Evolutionary conservation across 768 basidiomycete genomes (phyloP).

Genomic region (Boletus subcaerulescens): DNA sequence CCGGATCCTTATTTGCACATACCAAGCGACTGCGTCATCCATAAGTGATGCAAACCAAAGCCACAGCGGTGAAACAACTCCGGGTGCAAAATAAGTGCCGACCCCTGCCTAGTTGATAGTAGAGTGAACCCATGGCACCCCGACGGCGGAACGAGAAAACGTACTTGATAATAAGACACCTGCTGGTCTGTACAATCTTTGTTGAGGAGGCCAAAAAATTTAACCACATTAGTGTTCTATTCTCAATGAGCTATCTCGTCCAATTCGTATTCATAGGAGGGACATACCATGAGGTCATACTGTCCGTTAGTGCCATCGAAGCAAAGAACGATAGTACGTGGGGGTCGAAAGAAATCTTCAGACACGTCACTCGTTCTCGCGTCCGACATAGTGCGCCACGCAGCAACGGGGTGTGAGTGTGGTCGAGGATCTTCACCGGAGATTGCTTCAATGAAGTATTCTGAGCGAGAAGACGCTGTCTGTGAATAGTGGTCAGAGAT

Average conservation of each 20-base stretch:
- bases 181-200: slow-evolving; percentile 54
- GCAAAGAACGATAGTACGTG: slow-evolving; percentile 57
- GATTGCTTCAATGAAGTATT: not conserved
- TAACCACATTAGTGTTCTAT: slow-evolving; percentile 68
- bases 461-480: not conserved
- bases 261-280: not conserved
- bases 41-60: slow-evolving; percentile 56
- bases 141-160: slow-evolving; percentile 1
- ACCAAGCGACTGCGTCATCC: slow-evolving; percentile 76
- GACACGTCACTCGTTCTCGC: not conserved
- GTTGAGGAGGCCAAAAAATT: slow-evolving; percentile 64
- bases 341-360: slow-evolving; percentile 1
- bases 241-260: not conserved
- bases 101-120: slow-evolving; percentile 40
- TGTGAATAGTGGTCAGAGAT: not conserved
- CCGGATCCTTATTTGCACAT: slow-evolving; percentile 10
- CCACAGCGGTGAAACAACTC: slow-evolving; percentile 62
- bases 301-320: slow-evolving; percentile 67
- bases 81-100: slow-evolving; percentile 54
- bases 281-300: slow-evolving; percentile 46
- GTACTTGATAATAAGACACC: slow-evolving; percentile 70
- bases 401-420: not conserved
- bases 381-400: slow-evolving; percentile 17
- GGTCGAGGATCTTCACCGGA: too few species aligned
- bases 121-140: not conserved